Conservation (phyloP, 2,329 filamentous ascomycete genomes). For the Seiridium unicorne region DNA sequence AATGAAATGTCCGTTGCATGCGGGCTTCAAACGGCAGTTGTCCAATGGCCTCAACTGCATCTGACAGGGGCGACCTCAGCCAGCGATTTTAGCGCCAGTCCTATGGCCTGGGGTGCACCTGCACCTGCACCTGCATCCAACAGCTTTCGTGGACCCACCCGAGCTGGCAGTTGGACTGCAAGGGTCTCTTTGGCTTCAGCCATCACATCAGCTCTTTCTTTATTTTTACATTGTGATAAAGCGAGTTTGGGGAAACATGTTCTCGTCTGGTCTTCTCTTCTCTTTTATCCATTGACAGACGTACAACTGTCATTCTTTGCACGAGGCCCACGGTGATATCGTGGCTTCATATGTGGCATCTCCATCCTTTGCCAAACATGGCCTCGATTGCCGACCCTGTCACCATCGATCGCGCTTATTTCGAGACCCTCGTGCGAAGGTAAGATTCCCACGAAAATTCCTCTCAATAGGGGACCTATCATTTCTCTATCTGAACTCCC, state of each 20-base stretch:
- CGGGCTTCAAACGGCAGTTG: neutral
- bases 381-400: conserved; percentile 34
- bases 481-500: neutral
- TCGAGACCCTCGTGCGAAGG: conserved; percentile 61
- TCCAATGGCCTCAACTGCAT: neutral
- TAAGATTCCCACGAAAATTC: conserved; percentile 28
- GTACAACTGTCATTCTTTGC: neutral
- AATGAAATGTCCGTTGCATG: neutral
- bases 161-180: neutral
- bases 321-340: neutral
- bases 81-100: neutral
- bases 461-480: neutral
- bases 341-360: neutral
- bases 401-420: conserved; percentile 59
- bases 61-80: neutral
- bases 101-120: neutral
- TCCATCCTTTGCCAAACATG: conserved; percentile 17
- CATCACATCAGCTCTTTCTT: neutral
- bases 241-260: too few relatives aligned
- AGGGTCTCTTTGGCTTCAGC: neutral
- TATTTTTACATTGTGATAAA: neutral
- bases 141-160: neutral
- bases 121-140: neutral
- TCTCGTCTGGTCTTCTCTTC: neutral
- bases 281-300: neutral